Conservation (phyloP, 2,329 filamentous ascomycete genomes). For the Immersiporthe knoxdaviesiana region DNA sequence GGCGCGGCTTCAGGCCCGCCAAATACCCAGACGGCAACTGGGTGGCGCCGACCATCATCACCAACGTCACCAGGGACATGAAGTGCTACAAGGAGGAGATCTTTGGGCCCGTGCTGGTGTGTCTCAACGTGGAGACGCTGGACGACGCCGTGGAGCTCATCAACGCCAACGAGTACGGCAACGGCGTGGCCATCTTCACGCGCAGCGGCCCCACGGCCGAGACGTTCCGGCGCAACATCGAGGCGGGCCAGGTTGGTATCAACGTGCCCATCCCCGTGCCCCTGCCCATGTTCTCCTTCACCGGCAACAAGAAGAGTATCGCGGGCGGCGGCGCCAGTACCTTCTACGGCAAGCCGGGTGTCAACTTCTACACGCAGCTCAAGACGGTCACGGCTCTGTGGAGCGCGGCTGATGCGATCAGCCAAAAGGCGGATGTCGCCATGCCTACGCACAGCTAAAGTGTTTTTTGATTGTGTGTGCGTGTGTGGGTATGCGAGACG, state of each 20-base stretch:
- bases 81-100: conserved; percentile 85
- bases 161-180: conserved; percentile 85
- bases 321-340: conserved; percentile 91
- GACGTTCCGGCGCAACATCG: conserved; percentile 77
- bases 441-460: conserved; percentile 58
- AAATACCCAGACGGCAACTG: conserved; percentile 89
- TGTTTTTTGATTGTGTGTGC: conserved; percentile 56
- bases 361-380: conserved; percentile 94
- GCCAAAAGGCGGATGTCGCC: conserved; percentile 70
- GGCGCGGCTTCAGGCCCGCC: conserved; percentile 71
- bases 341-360: conserved; percentile 91
- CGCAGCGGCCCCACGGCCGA: conserved; percentile 75
- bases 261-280: conserved; percentile 80
- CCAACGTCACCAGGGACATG: conserved; percentile 80
- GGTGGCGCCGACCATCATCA: conserved; percentile 81
- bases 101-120: conserved; percentile 83
- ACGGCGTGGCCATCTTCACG: conserved; percentile 85
- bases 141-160: conserved; percentile 81
- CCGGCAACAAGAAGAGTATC: conserved; percentile 84
- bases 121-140: conserved; percentile 75
- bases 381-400: conserved; percentile 97
- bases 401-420: conserved; percentile 74
- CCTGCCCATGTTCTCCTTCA: conserved; percentile 73
- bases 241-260: conserved; percentile 84
- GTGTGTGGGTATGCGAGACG: background rate